A percentile compares a stretch with the other conserved stretches of the same genome.
These are phyloP conservation scores for Omphalotus olearius DNA, from an alignment of 1,284 basidiomycete species.

Conservation along the genomic window DNA sequence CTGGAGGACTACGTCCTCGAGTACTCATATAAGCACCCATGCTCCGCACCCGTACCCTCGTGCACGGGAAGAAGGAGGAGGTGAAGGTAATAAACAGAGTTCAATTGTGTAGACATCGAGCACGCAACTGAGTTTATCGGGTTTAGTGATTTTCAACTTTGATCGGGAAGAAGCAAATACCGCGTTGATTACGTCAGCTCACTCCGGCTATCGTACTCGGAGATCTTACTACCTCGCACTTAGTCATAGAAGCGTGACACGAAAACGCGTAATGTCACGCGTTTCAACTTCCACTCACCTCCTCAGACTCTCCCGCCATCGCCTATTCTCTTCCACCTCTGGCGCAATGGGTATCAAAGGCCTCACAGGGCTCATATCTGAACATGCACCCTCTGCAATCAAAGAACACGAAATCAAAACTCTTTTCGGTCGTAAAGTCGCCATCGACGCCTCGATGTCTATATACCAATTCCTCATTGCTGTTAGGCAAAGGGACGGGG, in stretches of 20 bases:
- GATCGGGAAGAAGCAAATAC: no score
- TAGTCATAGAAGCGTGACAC: background rate
- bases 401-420: constrained; percentile 96
- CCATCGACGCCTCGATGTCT: constrained; percentile 97
- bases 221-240: no score
- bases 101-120: no score
- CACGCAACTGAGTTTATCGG: no score
- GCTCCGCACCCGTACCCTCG: no score
- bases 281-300: background rate
- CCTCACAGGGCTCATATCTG: constrained; percentile 83
- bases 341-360: constrained; percentile 84
- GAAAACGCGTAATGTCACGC: constrained; percentile 13
- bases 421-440: constrained; percentile 96
- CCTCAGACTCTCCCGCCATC: background rate
- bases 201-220: no score
- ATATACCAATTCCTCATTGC: constrained; percentile 98
- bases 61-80: no score
- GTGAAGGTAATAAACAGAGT: no score
- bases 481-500: constrained; percentile 93
- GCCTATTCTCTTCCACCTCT: background rate
- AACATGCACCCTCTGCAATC: constrained; percentile 87
- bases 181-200: no score
- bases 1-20: background rate
- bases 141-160: no score
- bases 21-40: no score